Conservation (phyloP, 441 rosid species). For the Melastoma candidum region DNA sequence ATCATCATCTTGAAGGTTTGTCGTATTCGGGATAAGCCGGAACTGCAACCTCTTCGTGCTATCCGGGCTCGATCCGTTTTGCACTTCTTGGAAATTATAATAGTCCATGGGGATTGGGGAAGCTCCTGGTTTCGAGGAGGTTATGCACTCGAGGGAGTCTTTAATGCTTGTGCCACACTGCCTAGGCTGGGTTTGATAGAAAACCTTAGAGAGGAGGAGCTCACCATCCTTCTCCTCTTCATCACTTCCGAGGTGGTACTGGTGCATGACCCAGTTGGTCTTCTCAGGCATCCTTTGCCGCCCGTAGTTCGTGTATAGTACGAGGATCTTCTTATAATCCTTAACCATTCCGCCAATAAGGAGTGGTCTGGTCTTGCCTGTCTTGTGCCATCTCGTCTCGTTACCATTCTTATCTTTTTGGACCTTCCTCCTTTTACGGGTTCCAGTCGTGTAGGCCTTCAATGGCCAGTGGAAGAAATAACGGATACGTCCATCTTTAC, state of each 20-base stretch:
- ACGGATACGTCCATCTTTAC: conserved; percentile 83
- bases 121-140: neutral
- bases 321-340: conserved; percentile 88
- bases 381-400: conserved; percentile 98
- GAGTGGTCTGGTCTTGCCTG: conserved; percentile 91
- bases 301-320: conserved; percentile 92
- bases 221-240: conserved; percentile 96
- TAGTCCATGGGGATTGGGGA: neutral
- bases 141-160: no score
- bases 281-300: conserved; percentile 90
- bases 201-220: conserved; percentile 72
- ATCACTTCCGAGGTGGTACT: conserved; percentile 74
- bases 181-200: conserved; percentile 95
- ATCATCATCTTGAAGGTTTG: conserved; percentile 9
- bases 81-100: neutral
- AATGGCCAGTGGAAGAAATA: conserved; percentile 97
- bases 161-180: conserved; percentile 41
- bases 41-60: conserved; percentile 12
- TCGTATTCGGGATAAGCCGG: conserved; percentile 26
- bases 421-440: conserved; percentile 86
- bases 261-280: conserved; percentile 98
- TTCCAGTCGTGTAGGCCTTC: conserved; percentile 96
- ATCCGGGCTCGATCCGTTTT: no score
- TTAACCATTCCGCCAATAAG: conserved; percentile 29
- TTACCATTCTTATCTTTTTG: conserved; percentile 68